phyloP scores from a whole-genome alignment of 352 stramenopile genomes.

The Phytophthora melonis region DNA sequence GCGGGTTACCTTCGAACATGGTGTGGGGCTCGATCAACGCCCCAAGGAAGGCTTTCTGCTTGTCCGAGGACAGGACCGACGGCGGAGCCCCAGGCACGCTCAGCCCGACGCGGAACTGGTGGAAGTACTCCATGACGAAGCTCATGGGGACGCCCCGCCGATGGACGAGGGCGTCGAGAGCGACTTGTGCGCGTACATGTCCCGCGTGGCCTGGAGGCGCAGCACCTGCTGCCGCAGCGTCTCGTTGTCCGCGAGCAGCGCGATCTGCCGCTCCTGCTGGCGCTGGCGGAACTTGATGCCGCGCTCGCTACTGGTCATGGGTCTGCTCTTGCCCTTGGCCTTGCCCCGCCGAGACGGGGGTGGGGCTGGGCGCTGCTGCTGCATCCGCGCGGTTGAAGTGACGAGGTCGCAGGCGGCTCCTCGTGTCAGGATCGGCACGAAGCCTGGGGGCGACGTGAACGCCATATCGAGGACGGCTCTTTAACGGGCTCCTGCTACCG shows the following conservation, averaged over 20 bases:
- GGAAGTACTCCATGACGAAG: conserved; percentile 51
- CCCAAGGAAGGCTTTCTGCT: conserved; percentile 40
- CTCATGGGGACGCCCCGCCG: conserved; percentile 26
- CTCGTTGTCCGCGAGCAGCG: conserved; percentile 18
- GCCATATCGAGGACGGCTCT: conserved; percentile 9
- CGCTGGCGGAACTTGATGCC: conserved; percentile 42
- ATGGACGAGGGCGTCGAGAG: conserved; percentile 24
- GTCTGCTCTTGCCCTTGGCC: conserved; percentile 18
- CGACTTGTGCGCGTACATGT: conserved; percentile 25
- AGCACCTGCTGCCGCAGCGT: conserved; percentile 35
- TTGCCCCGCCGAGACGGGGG: conserved; percentile 11
- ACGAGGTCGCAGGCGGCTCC: neutral
- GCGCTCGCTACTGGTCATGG: conserved; percentile 42
- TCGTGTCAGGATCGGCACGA: conserved; percentile 25
- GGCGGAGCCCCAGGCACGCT: conserved; percentile 6
- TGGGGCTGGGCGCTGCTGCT: neutral
- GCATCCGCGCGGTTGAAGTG: neutral
- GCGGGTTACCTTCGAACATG: conserved; percentile 33
- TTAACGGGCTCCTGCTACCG: neutral
- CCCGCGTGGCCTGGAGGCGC: conserved; percentile 29
- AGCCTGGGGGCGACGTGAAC: conserved; percentile 1
- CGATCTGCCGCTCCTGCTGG: conserved; percentile 33
- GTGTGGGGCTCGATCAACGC: conserved; percentile 36
- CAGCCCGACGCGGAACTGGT: conserved; percentile 47
- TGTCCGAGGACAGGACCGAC: conserved; percentile 6